Percentiles rank a stretch among this genome's conserved stretches.
Conservation (phyloP, 2,329 filamentous ascomycete species). For the Aciculosporium take region DNA sequence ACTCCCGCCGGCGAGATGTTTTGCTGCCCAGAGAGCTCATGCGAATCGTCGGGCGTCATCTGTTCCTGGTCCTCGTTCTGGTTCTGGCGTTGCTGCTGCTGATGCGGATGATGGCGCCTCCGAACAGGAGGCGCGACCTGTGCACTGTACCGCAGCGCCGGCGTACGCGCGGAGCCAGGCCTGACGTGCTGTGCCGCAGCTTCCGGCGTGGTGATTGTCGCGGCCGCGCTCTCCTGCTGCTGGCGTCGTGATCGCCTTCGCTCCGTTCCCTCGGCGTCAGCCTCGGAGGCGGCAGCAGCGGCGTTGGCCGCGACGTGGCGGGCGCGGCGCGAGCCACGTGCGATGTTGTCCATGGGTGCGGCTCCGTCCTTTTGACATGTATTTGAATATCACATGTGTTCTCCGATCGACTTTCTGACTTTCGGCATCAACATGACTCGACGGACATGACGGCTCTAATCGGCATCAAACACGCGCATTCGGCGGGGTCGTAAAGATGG, state of each 20-base stretch:
- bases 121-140: background rate
- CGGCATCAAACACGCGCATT: background rate
- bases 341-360: constrained; percentile 15
- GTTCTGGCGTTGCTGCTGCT: constrained; percentile 6
- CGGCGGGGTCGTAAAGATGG: too few species aligned
- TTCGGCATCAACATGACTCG: background rate
- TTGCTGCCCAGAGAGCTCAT: constrained; percentile 7
- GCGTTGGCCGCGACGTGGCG: constrained; percentile 15
- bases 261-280: background rate
- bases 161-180: background rate
- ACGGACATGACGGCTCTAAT: background rate
- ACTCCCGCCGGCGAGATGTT: constrained; percentile 8
- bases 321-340: constrained; percentile 17
- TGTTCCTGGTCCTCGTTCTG: constrained; percentile 5
- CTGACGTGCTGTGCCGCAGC: background rate
- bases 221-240: background rate
- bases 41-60: constrained; percentile 7
- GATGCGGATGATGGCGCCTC: constrained; percentile 5
- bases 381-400: background rate
- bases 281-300: background rate
- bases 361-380: background rate
- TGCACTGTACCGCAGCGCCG: background rate
- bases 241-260: background rate
- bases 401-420: background rate
- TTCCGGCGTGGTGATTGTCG: background rate